Evolutionary conservation across 805 yeast genomes (phyloP).

Genomic region (Ogataea dorogensis): DNA sequence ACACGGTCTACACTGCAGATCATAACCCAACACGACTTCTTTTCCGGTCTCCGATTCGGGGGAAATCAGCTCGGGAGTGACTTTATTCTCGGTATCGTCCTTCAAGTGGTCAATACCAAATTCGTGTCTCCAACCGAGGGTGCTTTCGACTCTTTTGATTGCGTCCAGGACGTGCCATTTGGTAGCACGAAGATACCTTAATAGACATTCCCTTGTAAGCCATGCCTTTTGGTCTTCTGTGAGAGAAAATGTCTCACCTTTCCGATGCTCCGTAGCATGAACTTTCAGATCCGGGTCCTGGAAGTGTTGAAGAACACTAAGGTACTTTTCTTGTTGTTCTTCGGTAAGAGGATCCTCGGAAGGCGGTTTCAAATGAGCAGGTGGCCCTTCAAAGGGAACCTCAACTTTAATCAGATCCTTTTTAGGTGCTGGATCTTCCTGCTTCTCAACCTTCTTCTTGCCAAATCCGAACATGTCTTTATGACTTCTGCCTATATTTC

Average conservation of each 20-base stretch:
- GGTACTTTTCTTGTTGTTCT: slow-evolving; percentile 60
- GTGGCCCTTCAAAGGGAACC: slow-evolving; percentile 58
- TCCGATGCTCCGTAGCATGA: slow-evolving; percentile 44
- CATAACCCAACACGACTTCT: slow-evolving; percentile 87
- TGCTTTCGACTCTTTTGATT: slow-evolving; percentile 67
- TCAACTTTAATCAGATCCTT: slow-evolving; percentile 25
- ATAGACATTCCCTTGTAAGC: slow-evolving; percentile 88
- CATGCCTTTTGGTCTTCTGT: slow-evolving; percentile 72
- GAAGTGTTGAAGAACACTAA: slow-evolving; percentile 63
- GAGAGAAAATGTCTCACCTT: slow-evolving; percentile 37
- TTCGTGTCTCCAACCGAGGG: slow-evolving; percentile 91
- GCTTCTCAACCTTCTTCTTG: slow-evolving; percentile 23
- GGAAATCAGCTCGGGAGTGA: slow-evolving; percentile 53
- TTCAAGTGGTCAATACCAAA: slow-evolving; percentile 63
- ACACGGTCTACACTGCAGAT: slow-evolving; percentile 88
- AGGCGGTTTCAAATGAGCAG: slow-evolving; percentile 51
- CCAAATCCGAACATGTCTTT: slow-evolving; percentile 31
- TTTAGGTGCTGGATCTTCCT: slow-evolving; percentile 1
- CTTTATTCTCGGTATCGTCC: slow-evolving; percentile 45
- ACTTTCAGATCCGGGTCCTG: slow-evolving; percentile 48
- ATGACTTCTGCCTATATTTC: no score
- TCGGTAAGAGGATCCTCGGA: slow-evolving; percentile 43
- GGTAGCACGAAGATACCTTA: slow-evolving; percentile 89
- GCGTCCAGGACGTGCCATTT: slow-evolving; percentile 81
- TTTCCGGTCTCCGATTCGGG: slow-evolving; percentile 89